Percentiles rank a stretch among this genome's conserved stretches.
Evolutionary conservation across 2,329 filamentous ascomycete species (phyloP).

Genomic region (Curvularia hawaiiensis): DNA sequence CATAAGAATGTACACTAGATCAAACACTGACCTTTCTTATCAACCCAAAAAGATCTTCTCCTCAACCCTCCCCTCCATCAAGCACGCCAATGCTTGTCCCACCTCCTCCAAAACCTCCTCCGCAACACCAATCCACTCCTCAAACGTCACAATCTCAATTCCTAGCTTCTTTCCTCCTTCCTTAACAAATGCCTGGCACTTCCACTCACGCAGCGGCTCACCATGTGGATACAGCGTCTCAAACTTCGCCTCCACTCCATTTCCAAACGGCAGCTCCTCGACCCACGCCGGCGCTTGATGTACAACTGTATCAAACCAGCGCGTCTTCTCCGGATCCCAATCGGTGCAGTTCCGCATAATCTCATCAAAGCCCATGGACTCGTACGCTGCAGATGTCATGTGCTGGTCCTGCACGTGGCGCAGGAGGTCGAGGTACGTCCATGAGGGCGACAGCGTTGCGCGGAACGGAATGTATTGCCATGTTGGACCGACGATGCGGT

Average conservation of each 20-base stretch:
- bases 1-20: background rate
- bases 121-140: constrained; percentile 61
- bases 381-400: constrained; percentile 40
- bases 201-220: constrained; percentile 54
- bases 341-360: constrained; percentile 44
- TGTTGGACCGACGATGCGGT: constrained; percentile 66
- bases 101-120: constrained; percentile 55
- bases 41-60: constrained; percentile 28
- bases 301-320: constrained; percentile 48
- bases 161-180: constrained; percentile 58
- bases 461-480: constrained; percentile 71
- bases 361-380: constrained; percentile 45
- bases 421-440: constrained; percentile 48
- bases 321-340: constrained; percentile 34
- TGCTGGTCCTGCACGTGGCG: constrained; percentile 45
- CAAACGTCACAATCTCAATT: constrained; percentile 65
- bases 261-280: constrained; percentile 58
- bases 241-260: constrained; percentile 43
- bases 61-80: constrained; percentile 26
- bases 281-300: constrained; percentile 58
- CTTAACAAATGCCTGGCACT: constrained; percentile 63
- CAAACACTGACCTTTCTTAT: background rate
- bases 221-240: constrained; percentile 63
- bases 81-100: constrained; percentile 31
- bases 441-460: constrained; percentile 58